Conservation (phyloP, 345 rosid genomes). For the Anastatica hierochuntica region DNA sequence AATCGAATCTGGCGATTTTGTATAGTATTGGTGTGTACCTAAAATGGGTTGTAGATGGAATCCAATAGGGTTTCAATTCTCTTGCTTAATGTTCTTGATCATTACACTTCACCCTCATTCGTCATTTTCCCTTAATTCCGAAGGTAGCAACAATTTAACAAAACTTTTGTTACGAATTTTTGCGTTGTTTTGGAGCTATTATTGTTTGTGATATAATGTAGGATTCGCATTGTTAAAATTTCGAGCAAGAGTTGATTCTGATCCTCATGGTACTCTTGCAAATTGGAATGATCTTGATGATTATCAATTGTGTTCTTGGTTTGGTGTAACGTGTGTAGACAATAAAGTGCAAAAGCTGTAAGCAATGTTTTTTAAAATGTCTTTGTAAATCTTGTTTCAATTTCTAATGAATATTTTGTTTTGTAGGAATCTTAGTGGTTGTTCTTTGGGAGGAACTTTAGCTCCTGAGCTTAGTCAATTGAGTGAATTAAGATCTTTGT, state of each 20-base stretch:
- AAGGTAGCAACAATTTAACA: conserved; percentile 53
- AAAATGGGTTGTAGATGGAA: conserved; percentile 39
- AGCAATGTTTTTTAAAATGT: no score
- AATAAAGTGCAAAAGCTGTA: conserved; percentile 72
- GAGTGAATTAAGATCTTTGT: conserved; percentile 59
- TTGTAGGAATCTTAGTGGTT: conserved; percentile 56
- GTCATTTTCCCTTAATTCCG: conserved; percentile 42
- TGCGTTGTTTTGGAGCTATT: conserved; percentile 7
- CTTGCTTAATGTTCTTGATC: conserved; percentile 9
- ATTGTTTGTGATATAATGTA: conserved; percentile 30
- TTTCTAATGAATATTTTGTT: conserved; percentile 8
- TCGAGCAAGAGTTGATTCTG: conserved; percentile 40
- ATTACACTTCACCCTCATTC: conserved; percentile 17
- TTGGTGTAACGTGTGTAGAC: conserved; percentile 57
- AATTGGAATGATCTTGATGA: conserved; percentile 54
- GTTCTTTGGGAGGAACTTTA: conserved; percentile 54
- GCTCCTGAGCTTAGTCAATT: conserved; percentile 71
- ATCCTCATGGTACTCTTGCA: conserved; percentile 55
- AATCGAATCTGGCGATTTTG: conserved; percentile 64
- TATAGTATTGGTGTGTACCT: conserved; percentile 30
- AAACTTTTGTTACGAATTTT: conserved; percentile 51
- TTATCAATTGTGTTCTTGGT: conserved; percentile 51
- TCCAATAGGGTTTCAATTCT: conserved; percentile 41
- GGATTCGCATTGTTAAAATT: conserved; percentile 61
- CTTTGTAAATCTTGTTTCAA: no score